Evolutionary conservation across 306 rosid species (phyloP).

Genomic region (Dalbergia cochinchinensis): DNA sequence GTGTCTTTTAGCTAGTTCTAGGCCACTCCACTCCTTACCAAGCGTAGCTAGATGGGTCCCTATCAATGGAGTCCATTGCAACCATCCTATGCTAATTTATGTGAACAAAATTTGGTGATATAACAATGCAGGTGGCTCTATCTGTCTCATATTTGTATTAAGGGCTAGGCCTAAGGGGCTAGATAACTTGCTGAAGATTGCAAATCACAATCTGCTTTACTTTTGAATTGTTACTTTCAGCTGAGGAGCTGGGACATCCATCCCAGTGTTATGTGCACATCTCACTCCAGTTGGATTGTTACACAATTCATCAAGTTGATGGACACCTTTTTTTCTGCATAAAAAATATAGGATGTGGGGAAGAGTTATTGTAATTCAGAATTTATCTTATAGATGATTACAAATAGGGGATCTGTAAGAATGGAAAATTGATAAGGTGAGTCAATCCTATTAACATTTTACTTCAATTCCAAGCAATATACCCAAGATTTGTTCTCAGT

Average conservation of each 20-base stretch:
- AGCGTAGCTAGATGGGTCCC: slow-evolving; percentile 40
- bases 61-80: slow-evolving; percentile 47
- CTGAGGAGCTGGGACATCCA: slow-evolving; percentile 48
- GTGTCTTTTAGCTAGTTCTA: neutral
- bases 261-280: slow-evolving; percentile 38
- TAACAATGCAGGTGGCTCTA: slow-evolving; percentile 45
- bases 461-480: neutral
- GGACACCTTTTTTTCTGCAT: no score
- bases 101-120: slow-evolving; percentile 42
- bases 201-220: slow-evolving; percentile 40
- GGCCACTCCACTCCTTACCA: slow-evolving; percentile 27
- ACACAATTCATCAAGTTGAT: slow-evolving; percentile 29
- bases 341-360: no score
- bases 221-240: slow-evolving; percentile 55
- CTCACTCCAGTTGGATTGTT: slow-evolving; percentile 7
- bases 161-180: neutral
- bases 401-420: no score
- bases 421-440: no score
- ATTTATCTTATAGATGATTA: no score
- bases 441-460: neutral
- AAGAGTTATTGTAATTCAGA: no score
- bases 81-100: slow-evolving; percentile 35
- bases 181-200: slow-evolving; percentile 29
- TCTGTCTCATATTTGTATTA: slow-evolving; percentile 21
- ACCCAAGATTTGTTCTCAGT: no score